These are phyloP conservation scores for Hanseniaspora meyeri DNA, from an alignment of 805 yeast genomes.

Conservation along the genomic window DNA sequence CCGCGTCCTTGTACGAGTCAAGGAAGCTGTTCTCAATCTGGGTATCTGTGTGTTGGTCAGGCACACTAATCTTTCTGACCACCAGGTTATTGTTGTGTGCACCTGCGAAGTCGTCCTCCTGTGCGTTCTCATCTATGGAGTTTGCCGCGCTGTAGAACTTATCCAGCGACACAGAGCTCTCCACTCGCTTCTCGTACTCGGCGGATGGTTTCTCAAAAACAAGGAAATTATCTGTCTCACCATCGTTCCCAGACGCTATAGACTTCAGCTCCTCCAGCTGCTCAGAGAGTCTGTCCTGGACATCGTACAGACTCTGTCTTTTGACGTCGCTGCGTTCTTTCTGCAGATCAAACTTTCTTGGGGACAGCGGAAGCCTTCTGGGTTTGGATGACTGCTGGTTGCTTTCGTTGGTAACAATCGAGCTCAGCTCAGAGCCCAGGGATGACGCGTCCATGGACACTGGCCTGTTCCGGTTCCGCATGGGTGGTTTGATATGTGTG, in stretches of 20 bases:
- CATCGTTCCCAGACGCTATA: conserved; percentile 2
- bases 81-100: too few relatives aligned
- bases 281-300: conserved; percentile 18
- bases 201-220: too few relatives aligned
- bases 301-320: conserved; percentile 20
- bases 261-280: conserved; percentile 16
- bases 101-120: neutral
- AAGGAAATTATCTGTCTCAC: too few relatives aligned
- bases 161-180: conserved; percentile 29
- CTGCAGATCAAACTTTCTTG: conserved; percentile 7
- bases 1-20: neutral
- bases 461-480: conserved; percentile 26
- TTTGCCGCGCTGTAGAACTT: conserved; percentile 42
- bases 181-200: too few relatives aligned
- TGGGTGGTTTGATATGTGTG: conserved; percentile 26
- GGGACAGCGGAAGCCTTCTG: conserved; percentile 3
- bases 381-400: neutral
- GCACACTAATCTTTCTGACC: neutral
- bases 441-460: conserved; percentile 19
- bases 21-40: neutral
- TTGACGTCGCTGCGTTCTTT: conserved; percentile 9
- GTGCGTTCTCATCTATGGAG: neutral
- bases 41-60: too few relatives aligned
- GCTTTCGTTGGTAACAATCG: neutral
- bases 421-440: neutral